Evolutionary conservation across 2,329 filamentous ascomycete genomes (phyloP).

Genomic region (Ophiostoma piceae): DNA sequence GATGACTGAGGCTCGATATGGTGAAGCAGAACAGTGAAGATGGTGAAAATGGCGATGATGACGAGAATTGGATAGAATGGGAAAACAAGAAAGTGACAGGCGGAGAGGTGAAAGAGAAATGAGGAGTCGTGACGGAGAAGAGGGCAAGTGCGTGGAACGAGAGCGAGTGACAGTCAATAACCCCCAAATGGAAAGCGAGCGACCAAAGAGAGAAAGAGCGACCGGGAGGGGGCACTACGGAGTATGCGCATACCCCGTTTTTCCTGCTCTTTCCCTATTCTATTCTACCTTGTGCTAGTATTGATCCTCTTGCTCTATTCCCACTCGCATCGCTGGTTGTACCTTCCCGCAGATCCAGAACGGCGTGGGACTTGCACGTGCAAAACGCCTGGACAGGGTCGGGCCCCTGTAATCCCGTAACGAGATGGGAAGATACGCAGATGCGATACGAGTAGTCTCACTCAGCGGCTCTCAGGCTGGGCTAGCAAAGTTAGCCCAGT

Average conservation of each 20-base stretch:
- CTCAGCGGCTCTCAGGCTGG: neutral
- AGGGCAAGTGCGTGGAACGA: conserved; percentile 4
- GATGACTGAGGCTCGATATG: neutral
- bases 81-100: neutral
- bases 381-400: conserved; percentile 16
- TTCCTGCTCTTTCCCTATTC: neutral
- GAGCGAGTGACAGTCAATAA: conserved; percentile 6
- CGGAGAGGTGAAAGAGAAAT: neutral
- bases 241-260: neutral
- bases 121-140: neutral
- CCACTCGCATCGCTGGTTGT: neutral
- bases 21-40: neutral
- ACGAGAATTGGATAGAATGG: neutral
- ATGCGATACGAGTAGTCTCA: neutral
- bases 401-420: conserved; percentile 4
- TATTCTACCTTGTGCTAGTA: neutral
- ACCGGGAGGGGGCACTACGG: neutral
- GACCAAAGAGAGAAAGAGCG: conserved; percentile 14
- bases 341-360: conserved; percentile 8
- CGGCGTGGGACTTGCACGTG: conserved; percentile 19
- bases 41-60: neutral
- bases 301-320: neutral
- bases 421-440: neutral
- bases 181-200: neutral
- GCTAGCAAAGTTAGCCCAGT: neutral